Percentiles rank a stretch among this genome's conserved stretches.
phyloP scores from a whole-genome alignment of 2,329 filamentous ascomycete genomes.

The Passalora sequoiae region DNA sequence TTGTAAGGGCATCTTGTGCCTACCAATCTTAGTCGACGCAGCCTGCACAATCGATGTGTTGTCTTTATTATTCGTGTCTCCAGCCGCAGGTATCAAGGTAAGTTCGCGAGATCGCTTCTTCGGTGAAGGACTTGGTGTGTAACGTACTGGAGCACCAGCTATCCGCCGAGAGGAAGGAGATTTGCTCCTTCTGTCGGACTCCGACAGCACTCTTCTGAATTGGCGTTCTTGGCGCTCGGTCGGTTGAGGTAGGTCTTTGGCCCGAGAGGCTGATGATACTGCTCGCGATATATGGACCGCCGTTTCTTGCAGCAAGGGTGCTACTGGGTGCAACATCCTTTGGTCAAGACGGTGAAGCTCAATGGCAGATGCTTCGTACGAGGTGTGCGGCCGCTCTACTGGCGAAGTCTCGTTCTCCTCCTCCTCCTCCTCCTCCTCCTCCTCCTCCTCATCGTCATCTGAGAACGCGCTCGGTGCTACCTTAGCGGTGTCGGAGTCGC shows the following conservation, averaged over 20 bases:
- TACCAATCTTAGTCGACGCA: not conserved
- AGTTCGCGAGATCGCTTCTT: slow-evolving; percentile 16
- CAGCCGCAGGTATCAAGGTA: slow-evolving; percentile 6
- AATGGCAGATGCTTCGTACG: slow-evolving; percentile 13
- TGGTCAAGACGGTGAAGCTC: slow-evolving; percentile 19
- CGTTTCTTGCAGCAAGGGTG: slow-evolving; percentile 1
- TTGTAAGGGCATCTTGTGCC: slow-evolving; percentile 18
- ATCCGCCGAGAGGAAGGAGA: slow-evolving; percentile 15
- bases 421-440: slow-evolving; percentile 7
- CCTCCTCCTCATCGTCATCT: slow-evolving; percentile 8
- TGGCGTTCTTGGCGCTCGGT: slow-evolving; percentile 9
- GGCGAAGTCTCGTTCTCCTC: too few species aligned
- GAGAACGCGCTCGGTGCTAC: not conserved
- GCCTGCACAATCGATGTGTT: not conserved
- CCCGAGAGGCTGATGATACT: slow-evolving; percentile 1
- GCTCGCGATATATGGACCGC: not conserved
- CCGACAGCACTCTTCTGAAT: slow-evolving; percentile 20
- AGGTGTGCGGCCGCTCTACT: slow-evolving; percentile 11
- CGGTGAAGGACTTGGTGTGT: slow-evolving; percentile 26
- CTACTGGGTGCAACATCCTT: slow-evolving; percentile 17
- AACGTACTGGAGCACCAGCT: slow-evolving; percentile 28
- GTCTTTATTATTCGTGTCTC: not conserved
- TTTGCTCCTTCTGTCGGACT: slow-evolving; percentile 7
- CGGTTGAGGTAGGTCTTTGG: not conserved
- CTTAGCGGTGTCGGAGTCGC: not conserved